These are phyloP conservation scores for Trichoderma aggressivum DNA, from an alignment of 2,329 filamentous ascomycete species.

Conservation along the genomic window DNA sequence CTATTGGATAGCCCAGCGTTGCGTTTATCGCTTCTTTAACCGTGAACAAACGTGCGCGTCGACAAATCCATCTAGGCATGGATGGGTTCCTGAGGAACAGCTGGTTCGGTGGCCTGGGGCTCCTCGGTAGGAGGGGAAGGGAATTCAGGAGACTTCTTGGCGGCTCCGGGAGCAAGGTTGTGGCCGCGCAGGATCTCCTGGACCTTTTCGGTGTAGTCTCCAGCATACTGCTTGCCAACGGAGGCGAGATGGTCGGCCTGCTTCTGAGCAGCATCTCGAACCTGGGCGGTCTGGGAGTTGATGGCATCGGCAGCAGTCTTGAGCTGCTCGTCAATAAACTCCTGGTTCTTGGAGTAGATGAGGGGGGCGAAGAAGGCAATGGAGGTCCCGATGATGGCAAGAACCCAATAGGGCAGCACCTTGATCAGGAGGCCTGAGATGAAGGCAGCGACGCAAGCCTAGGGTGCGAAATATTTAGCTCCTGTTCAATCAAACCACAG, in stretches of 20 bases:
- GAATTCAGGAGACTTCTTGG: constrained; percentile 38
- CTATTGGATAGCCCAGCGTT: constrained; percentile 27
- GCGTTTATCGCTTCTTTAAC: constrained; percentile 22
- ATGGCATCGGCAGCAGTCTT: constrained; percentile 55
- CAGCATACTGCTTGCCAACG: constrained; percentile 64
- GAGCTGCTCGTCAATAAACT: constrained; percentile 64
- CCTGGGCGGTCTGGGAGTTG: constrained; percentile 60
- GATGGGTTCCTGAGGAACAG: constrained; percentile 31
- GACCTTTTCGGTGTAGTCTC: constrained; percentile 65
- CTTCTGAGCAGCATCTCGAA: constrained; percentile 59
- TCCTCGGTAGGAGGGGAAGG: constrained; percentile 38
- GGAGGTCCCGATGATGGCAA: constrained; percentile 58
- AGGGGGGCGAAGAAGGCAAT: constrained; percentile 60
- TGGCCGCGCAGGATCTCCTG: constrained; percentile 58
- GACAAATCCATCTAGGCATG: constrained; percentile 27
- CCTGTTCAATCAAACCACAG: not conserved
- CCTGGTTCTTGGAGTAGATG: constrained; percentile 65
- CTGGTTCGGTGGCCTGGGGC: constrained; percentile 28
- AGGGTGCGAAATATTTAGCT: not conserved
- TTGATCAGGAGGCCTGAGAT: constrained; percentile 67
- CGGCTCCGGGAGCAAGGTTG: constrained; percentile 41
- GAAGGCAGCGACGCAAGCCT: constrained; percentile 61
- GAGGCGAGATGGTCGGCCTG: constrained; percentile 61
- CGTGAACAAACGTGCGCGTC: not conserved
- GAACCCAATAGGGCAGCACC: constrained; percentile 67